phyloP scores from a whole-genome alignment of 164 flowering plant species.

The Kingdonia uniflora region DNA sequence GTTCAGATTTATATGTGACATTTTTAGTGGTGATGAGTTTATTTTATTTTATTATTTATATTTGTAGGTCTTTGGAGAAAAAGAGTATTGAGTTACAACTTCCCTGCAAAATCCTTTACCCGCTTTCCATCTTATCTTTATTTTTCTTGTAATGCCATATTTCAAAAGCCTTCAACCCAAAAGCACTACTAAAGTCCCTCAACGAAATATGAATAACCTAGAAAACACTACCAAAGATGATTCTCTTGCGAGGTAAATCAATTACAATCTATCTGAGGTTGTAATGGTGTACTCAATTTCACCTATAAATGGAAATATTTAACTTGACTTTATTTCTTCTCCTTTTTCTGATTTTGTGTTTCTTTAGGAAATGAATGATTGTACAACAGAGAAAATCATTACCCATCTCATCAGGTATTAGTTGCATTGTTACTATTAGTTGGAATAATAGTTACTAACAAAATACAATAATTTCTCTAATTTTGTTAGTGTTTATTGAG shows the following conservation, averaged over 20 bases:
- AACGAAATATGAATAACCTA: neutral
- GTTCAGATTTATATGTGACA: no score
- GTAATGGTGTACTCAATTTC: neutral
- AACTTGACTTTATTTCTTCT: neutral
- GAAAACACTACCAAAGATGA: neutral
- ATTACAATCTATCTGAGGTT: neutral
- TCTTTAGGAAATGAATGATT: constrained; percentile 46
- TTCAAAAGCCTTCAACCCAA: no score
- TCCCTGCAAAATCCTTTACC: no score
- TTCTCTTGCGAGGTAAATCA: neutral
- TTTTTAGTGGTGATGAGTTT: no score
- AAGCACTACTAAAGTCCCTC: neutral
- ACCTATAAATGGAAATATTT: neutral
- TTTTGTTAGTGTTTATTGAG: neutral
- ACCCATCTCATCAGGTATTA: constrained; percentile 76
- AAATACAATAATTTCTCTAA: no score
- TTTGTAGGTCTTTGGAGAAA: no score
- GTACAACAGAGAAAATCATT: constrained; percentile 57
- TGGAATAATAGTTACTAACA: no score
- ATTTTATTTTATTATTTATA: no score
- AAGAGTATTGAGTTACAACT: no score
- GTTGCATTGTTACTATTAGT: neutral
- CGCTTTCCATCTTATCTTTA: no score
- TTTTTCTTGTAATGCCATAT: no score
- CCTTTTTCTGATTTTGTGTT: neutral